These are phyloP conservation scores for Physocladia obscura DNA, from an alignment of 192 early-diverging fungal genomes.

Conservation along the genomic window DNA sequence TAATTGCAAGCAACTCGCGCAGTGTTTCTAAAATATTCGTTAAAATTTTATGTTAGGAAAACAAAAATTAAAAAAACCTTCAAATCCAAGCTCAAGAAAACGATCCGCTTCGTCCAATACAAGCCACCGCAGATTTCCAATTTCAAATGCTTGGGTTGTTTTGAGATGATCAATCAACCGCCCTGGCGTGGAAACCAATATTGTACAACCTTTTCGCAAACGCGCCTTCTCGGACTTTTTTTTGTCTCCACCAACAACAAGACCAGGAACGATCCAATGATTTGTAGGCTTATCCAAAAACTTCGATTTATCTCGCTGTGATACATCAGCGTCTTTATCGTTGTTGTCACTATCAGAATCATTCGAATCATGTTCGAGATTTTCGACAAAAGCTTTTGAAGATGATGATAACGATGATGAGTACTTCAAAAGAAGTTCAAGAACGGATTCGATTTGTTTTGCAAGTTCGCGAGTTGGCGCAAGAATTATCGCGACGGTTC, in stretches of 20 bases:
- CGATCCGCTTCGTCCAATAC: constrained; percentile 98
- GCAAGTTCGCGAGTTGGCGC: constrained; percentile 98
- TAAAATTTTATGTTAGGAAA: neutral
- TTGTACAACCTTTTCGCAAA: constrained; percentile 66
- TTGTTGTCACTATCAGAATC: constrained; percentile 59
- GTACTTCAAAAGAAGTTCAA: constrained; percentile 77
- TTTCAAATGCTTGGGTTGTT: constrained; percentile 72
- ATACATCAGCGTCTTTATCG: constrained; percentile 75
- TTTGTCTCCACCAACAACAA: constrained; percentile 84
- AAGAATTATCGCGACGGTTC: constrained; percentile 88
- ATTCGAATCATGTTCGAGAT: constrained; percentile 54
- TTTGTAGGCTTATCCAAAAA: constrained; percentile 29
- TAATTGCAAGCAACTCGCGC: constrained; percentile 42
- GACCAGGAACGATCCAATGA: constrained; percentile 81
- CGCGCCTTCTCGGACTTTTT: constrained; percentile 87
- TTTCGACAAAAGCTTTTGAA: constrained; percentile 41
- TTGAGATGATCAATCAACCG: constrained; percentile 93
- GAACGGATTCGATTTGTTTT: constrained; percentile 83
- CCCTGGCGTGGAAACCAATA: constrained; percentile 91
- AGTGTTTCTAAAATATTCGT: constrained; percentile 30
- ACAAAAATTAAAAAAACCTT: constrained; percentile 25
- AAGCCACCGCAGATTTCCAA: constrained; percentile 87
- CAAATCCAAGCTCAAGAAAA: constrained; percentile 89
- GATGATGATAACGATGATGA: constrained; percentile 67
- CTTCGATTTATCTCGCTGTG: constrained; percentile 46